Percentiles rank a stretch among this genome's conserved stretches.
phyloP scores from a whole-genome alignment of 2,329 filamentous ascomycete genomes.

The Cladosporium phlei region DNA sequence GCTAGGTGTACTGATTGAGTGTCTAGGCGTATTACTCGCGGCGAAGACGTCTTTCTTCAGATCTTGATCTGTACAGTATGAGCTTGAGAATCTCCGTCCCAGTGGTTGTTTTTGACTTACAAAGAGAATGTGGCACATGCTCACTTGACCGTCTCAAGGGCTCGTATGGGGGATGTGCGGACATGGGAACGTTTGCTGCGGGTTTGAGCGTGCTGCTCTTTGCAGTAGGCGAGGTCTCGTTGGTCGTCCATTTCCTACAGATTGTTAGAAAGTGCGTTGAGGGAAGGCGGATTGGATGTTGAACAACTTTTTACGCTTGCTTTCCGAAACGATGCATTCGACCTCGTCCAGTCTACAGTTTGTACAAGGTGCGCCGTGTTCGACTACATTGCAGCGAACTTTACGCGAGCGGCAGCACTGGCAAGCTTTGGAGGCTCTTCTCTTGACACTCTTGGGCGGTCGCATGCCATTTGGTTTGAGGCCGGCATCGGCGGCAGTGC shows the following conservation, averaged over 20 bases:
- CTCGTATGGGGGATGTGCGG: conserved; percentile 30
- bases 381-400: conserved; percentile 89
- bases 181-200: conserved; percentile 23
- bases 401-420: conserved; percentile 84
- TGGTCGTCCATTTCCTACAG: conserved; percentile 34
- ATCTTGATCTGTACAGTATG: conserved; percentile 25
- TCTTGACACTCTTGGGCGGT: conserved; percentile 61
- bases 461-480: conserved; percentile 45
- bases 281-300: neutral
- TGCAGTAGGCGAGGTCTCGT: conserved; percentile 16
- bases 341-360: conserved; percentile 81
- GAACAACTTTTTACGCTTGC: conserved; percentile 78
- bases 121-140: conserved; percentile 61
- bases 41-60: conserved; percentile 19
- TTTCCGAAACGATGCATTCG: conserved; percentile 64
- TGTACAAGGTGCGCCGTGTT: conserved; percentile 76
- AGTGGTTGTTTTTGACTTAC: conserved; percentile 41
- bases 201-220: conserved; percentile 22
- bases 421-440: conserved; percentile 85
- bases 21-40: conserved; percentile 16
- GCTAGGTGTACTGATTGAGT: conserved; percentile 26
- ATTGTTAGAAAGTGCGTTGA: neutral
- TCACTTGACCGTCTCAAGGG: conserved; percentile 26
- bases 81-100: neutral
- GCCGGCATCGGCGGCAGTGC: conserved; percentile 54